A percentile compares a stretch with the other conserved stretches of the same genome.
These are phyloP conservation scores for Gymnopus androsaceus DNA, from an alignment of 1,284 basidiomycete genomes.

Conservation along the genomic window DNA sequence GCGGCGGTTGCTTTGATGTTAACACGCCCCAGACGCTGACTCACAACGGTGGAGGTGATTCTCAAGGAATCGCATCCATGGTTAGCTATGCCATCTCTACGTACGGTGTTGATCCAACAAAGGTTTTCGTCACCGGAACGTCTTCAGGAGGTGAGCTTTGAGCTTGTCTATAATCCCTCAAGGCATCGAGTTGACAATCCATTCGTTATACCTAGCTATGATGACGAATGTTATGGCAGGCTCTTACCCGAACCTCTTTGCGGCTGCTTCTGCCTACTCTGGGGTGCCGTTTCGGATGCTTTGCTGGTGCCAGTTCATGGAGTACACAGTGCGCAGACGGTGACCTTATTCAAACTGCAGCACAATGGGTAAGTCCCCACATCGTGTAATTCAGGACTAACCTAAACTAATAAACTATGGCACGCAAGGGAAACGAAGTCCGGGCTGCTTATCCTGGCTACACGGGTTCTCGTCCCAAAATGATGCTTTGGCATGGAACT, in stretches of 20 bases:
- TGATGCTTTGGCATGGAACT: conserved; percentile 59
- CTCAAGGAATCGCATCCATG: conserved; percentile 50
- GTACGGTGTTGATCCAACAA: conserved; percentile 45
- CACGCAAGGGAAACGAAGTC: conserved; percentile 44
- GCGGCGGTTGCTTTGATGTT: conserved; percentile 59
- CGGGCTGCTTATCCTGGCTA: conserved; percentile 50
- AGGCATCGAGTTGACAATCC: neutral
- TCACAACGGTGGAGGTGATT: conserved; percentile 56
- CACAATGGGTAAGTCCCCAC: conserved; percentile 45
- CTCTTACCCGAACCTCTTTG: conserved; percentile 57
- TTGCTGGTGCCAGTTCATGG: conserved; percentile 49
- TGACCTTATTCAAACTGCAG: conserved; percentile 43
- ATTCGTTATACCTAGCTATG: conserved; percentile 41
- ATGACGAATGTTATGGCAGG: conserved; percentile 52
- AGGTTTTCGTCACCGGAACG: conserved; percentile 52
- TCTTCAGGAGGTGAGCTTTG: conserved; percentile 41
- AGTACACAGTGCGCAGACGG: conserved; percentile 50
- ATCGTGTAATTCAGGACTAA: too few species aligned
- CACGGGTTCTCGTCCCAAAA: conserved; percentile 50
- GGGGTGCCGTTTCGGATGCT: conserved; percentile 59
- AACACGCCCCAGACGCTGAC: conserved; percentile 50
- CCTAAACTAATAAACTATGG: neutral
- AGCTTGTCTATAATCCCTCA: neutral
- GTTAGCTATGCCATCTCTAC: conserved; percentile 51
- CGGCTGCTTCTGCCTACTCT: conserved; percentile 48